Evolutionary conservation across 83 land plant species (phyloP).

Genomic region (Picea mariana): DNA sequence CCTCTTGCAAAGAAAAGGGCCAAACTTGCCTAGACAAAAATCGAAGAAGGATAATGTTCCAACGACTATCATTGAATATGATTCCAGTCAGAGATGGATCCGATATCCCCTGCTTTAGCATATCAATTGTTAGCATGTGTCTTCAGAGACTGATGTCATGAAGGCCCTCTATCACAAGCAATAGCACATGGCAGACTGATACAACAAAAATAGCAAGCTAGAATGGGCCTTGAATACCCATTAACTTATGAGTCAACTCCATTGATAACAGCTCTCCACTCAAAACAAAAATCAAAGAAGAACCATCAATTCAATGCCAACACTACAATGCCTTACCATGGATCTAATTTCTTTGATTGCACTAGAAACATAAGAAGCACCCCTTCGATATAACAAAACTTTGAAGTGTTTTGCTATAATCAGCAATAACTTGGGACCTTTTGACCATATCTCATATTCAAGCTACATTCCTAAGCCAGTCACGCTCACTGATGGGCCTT

Average conservation of each 20-base stretch:
- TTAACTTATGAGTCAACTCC: conserved; percentile 88
- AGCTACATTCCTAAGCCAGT: conserved; percentile 88
- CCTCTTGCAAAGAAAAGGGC: too few relatives aligned
- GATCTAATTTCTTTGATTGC: too few relatives aligned
- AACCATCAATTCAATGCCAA: too few relatives aligned
- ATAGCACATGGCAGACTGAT: conserved; percentile 84
- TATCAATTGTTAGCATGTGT: conserved; percentile 85
- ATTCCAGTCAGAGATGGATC: too few relatives aligned
- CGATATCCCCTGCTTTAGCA: too few relatives aligned
- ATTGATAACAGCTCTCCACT: conserved; percentile 75
- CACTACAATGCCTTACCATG: too few relatives aligned
- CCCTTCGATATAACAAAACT: conserved; percentile 69
- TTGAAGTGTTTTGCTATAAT: conserved; percentile 76
- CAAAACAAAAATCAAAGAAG: conserved; percentile 66
- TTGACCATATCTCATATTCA: conserved; percentile 89
- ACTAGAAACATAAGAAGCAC: too few relatives aligned
- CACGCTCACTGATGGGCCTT: conserved; percentile 86
- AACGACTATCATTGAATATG: too few relatives aligned
- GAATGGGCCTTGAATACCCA: conserved; percentile 80
- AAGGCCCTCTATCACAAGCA: conserved; percentile 88
- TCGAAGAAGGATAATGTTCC: too few relatives aligned
- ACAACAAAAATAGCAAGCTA: conserved; percentile 96
- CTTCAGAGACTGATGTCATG: conserved; percentile 88
- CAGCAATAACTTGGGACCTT: conserved; percentile 80
- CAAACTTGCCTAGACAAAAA: too few relatives aligned